Percentiles rank a stretch among this genome's conserved stretches.
These are phyloP conservation scores for Edaphochlamys debaryana DNA, from an alignment of 139 green algal genomes.

Conservation along the genomic window DNA sequence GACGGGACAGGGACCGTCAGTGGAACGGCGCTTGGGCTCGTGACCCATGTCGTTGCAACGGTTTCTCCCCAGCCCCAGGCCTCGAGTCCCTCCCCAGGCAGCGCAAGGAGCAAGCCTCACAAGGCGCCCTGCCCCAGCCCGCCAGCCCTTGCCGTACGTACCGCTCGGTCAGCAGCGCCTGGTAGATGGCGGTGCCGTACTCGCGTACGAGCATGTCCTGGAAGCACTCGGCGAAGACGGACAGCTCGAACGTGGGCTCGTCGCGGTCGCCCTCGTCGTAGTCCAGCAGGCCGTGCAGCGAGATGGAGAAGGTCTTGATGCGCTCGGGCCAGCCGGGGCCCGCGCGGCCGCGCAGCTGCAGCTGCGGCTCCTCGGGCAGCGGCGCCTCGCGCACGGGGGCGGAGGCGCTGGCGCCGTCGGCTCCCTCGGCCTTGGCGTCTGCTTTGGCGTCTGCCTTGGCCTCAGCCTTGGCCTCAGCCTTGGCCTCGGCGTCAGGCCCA, in stretches of 20 bases:
- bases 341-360: constrained; percentile 32
- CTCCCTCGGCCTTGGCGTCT: neutral
- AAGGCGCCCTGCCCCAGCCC: no score
- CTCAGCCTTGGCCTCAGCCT: neutral
- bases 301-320: constrained; percentile 59
- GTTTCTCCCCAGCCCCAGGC: no score
- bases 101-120: no score
- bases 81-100: no score
- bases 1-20: neutral
- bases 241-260: constrained; percentile 80
- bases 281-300: constrained; percentile 81
- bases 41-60: no score
- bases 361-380: constrained; percentile 26
- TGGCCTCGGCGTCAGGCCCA: no score
- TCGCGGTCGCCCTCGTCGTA: constrained; percentile 76
- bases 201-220: constrained; percentile 73
- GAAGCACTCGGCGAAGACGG: constrained; percentile 77
- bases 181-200: constrained; percentile 52
- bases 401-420: neutral
- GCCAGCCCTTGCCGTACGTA: no score
- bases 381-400: neutral
- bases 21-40: no score
- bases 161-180: constrained; percentile 46
- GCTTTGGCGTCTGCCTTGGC: neutral
- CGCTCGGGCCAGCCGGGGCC: neutral